phyloP scores from a whole-genome alignment of 495 filamentous ascomycete species.

The Cercophora samala region DNA sequence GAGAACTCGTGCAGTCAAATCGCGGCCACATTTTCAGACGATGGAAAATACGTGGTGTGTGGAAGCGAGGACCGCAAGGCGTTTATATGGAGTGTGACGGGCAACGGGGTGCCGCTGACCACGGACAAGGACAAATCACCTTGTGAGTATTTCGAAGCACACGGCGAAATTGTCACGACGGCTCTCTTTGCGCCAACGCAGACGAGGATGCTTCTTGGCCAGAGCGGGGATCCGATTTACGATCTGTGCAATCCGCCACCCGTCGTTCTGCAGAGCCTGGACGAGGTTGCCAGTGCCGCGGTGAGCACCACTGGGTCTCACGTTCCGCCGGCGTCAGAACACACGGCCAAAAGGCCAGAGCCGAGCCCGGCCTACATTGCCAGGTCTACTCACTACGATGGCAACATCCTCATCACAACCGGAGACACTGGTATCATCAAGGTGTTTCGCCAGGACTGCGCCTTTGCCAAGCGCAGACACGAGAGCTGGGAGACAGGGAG shows the following conservation, averaged over 20 bases:
- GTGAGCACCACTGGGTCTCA: constrained; percentile 37
- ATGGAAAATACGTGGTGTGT: constrained; percentile 83
- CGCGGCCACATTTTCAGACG: constrained; percentile 81
- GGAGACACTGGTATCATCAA: constrained; percentile 88
- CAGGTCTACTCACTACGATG: constrained; percentile 70
- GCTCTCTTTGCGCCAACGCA: constrained; percentile 78
- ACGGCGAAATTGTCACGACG: constrained; percentile 81
- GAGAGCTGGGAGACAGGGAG: constrained; percentile 69
- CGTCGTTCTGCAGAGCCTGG: constrained; percentile 73
- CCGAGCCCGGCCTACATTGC: constrained; percentile 63
- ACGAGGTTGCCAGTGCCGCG: constrained; percentile 50
- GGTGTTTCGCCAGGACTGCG: constrained; percentile 92
- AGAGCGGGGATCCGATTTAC: constrained; percentile 87
- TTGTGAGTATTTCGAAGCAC: constrained; percentile 84
- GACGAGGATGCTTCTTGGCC: constrained; percentile 71
- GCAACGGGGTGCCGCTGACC: constrained; percentile 45
- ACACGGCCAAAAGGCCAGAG: constrained; percentile 41
- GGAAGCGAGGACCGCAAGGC: constrained; percentile 87
- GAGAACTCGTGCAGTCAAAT: constrained; percentile 93
- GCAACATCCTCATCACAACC: constrained; percentile 89
- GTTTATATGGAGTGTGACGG: constrained; percentile 79
- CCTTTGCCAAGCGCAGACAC: constrained; percentile 54
- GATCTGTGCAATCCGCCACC: constrained; percentile 96
- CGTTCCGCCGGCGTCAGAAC: constrained; percentile 16
- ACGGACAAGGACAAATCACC: constrained; percentile 75